Evolutionary conservation across 2,329 filamentous ascomycete species (phyloP), one percentile per base, ranked within the genome.

Genomic region (Beauveria sp.): DNA sequence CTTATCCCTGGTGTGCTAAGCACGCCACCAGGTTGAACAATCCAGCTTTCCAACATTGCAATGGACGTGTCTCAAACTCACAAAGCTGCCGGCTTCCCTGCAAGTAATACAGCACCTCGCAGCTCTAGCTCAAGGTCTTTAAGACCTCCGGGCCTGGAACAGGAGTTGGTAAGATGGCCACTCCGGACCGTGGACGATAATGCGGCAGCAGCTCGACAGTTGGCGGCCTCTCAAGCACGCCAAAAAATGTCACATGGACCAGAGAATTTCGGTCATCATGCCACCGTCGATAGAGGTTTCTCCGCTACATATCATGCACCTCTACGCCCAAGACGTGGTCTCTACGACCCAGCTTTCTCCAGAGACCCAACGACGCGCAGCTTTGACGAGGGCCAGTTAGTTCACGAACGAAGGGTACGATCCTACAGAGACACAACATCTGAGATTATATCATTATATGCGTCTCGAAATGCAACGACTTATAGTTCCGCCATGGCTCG

Each of bases 381-480:
- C 22, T 65, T 68, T 57, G 72, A 76, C 22, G 70, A 73, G 28
- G 62, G 68, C 20, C 66, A 67, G 54, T 66, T 68, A 28, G 70
- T 72, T 16, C 77, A 81, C 64, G 77, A 80, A 60, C 73, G 77
- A 61, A 75, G 70, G 62, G 72, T 79, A n/a, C 76, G 79, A 34
- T 81, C 79, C 0, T 79, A 79, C 63, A 75, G 78, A 63, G 81
- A 84, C 66, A 77, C 77, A 2, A 76, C 78, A 12, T 84, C 82
- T 2, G 83, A 85, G 65, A 79, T 81, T 64, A 74, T 82, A 40
- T 85, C 81, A 1, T 76, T 85, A 69, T 84, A 84, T 65, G 78
- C 77, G 20, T 81, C 77, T 38, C 47, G 51, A 43, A 61, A 56
- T 42, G 30, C 43, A 9, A 16, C 38, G 43, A 8, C 43, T 18